phyloP scores from a whole-genome alignment of 345 rosid genomes.

The Aethionema arabicum region DNA sequence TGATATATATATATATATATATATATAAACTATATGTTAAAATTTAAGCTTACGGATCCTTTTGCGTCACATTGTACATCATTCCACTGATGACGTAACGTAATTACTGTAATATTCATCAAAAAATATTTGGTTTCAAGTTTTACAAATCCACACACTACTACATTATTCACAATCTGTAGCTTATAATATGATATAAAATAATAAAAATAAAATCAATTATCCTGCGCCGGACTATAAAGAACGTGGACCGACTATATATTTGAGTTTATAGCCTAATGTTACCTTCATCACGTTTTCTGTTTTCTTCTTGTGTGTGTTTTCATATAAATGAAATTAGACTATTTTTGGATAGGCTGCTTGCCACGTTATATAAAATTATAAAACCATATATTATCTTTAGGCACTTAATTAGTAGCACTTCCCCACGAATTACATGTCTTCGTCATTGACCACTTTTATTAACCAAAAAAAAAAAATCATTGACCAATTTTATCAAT shows the following conservation, averaged over 20 bases:
- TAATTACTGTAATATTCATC: conserved; percentile 2
- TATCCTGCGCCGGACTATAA: conserved; percentile 24
- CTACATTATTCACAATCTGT: neutral
- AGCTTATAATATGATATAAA: conserved; percentile 13
- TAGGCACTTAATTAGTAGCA: conserved; percentile 26
- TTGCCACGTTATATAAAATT: conserved; percentile 24
- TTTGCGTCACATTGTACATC: conserved; percentile 15
- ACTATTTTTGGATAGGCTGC: conserved; percentile 18
- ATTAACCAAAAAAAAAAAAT: too few relatives aligned
- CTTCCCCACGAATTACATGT: conserved; percentile 36
- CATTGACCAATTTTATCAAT: too few relatives aligned
- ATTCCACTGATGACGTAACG: conserved; percentile 2
- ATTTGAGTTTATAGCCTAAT: conserved; percentile 5
- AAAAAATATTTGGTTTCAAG: conserved; percentile 23
- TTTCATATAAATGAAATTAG: neutral
- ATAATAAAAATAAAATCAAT: conserved; percentile 9
- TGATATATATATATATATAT: too few relatives aligned
- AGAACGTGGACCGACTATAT: conserved; percentile 27
- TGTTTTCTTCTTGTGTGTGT: conserved; percentile 13
- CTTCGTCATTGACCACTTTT: conserved; percentile 20
- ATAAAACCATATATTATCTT: conserved; percentile 23
- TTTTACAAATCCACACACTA: conserved; percentile 5
- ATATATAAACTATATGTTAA: neutral
- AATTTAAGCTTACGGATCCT: conserved; percentile 12
- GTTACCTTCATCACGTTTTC: conserved; percentile 41